Percentiles rank a stretch among this genome's conserved stretches.
These are phyloP conservation scores for Chlamydomonas sp. DNA, from an alignment of 139 green algal species.

Conservation along the genomic window DNA sequence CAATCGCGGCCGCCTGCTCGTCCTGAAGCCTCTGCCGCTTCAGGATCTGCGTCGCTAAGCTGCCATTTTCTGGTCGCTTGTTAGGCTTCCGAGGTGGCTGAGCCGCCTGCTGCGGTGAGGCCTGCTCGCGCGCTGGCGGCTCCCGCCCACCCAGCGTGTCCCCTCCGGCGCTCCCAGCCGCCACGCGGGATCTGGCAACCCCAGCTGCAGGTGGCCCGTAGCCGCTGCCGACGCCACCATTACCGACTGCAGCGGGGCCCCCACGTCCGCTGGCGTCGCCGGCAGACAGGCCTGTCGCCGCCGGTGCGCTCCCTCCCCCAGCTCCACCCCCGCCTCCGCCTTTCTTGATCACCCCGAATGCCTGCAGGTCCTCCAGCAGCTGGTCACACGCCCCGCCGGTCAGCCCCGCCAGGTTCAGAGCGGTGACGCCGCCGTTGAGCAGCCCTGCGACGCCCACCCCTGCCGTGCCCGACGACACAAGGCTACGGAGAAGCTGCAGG, in stretches of 20 bases:
- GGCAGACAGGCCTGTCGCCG: too few species aligned
- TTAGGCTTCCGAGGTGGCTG: not conserved
- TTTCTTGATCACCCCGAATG: not conserved
- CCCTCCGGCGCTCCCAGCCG: too few species aligned
- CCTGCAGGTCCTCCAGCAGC: constrained; percentile 25
- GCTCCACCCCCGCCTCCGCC: too few species aligned
- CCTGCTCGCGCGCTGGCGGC: too few species aligned
- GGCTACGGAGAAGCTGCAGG: not conserved
- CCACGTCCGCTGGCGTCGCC: too few species aligned
- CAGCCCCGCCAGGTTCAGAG: not conserved
- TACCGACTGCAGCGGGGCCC: too few species aligned
- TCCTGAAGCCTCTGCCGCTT: not conserved
- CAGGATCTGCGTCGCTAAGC: constrained; percentile 14
- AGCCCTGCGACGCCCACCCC: constrained; percentile 9
- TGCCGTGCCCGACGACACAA: constrained; percentile 2
- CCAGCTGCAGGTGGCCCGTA: too few species aligned
- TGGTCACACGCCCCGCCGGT: not conserved
- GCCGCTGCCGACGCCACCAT: too few species aligned
- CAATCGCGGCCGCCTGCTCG: not conserved
- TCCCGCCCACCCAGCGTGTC: too few species aligned
- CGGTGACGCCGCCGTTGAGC: not conserved
- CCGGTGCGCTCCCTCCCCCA: too few species aligned
- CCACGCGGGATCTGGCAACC: too few species aligned
- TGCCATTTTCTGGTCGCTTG: constrained; percentile 26
- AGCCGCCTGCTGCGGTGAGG: too few species aligned